Percentiles rank a stretch among this genome's conserved stretches.
phyloP scores from a whole-genome alignment of 495 filamentous ascomycete species.

The Rhizodiscina lignyota region DNA sequence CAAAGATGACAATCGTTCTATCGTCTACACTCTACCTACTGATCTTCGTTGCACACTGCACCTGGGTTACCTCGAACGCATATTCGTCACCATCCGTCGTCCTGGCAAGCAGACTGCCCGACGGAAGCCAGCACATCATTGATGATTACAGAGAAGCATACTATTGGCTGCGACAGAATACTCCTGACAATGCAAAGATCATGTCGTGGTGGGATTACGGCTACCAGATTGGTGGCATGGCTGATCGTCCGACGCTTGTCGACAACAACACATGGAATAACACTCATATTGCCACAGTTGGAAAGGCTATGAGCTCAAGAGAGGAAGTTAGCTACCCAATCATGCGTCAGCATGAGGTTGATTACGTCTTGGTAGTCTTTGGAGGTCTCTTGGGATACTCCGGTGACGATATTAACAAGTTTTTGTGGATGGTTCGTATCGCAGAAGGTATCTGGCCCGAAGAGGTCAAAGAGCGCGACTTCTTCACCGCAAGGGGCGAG shows the following conservation, averaged over 20 bases:
- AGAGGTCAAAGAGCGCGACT: constrained; percentile 93
- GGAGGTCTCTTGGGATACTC: constrained; percentile 94
- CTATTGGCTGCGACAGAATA: constrained; percentile 99
- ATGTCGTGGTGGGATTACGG: constrained; percentile 99
- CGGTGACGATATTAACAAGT: constrained; percentile 99
- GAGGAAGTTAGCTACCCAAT: constrained; percentile 99
- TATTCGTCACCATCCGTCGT: constrained; percentile 98
- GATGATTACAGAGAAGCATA: constrained; percentile 99
- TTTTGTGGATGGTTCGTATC: constrained; percentile 99
- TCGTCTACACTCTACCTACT: constrained; percentile 66
- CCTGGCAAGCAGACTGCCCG: constrained; percentile 75
- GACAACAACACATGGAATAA: constrained; percentile 99
- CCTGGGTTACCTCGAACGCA: constrained; percentile 97
- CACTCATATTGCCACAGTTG: constrained; percentile 97
- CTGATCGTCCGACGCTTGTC: constrained; percentile 89
- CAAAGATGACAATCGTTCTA: constrained; percentile 57
- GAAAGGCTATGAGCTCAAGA: constrained; percentile 94
- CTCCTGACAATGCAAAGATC: constrained; percentile 83
- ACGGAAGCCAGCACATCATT: constrained; percentile 96
- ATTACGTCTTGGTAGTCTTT: constrained; percentile 95
- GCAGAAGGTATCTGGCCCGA: constrained; percentile 99
- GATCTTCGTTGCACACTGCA: constrained; percentile 92
- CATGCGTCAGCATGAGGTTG: constrained; percentile 93
- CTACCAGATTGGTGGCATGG: constrained; percentile 99
- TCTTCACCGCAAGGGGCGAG: constrained; percentile 88